Evolutionary conservation across 2,329 filamentous ascomycete genomes (phyloP).

Genomic region (Talaromyces sp.): DNA sequence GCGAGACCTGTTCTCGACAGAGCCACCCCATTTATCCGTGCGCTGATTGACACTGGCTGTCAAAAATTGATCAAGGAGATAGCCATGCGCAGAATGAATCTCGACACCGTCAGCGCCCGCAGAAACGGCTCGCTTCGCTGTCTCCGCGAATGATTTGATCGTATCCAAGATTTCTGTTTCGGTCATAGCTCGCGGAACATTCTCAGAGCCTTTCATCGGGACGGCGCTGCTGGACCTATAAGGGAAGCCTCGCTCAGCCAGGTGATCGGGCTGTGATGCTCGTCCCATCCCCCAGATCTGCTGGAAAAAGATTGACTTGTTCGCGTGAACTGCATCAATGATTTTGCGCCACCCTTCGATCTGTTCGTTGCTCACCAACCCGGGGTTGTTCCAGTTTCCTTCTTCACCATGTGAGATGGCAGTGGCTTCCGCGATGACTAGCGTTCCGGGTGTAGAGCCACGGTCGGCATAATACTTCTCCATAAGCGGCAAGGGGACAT

Average conservation of each 20-base stretch:
- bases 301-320: conserved; percentile 7
- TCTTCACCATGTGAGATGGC: conserved; percentile 6
- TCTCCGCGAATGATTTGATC: conserved; percentile 1
- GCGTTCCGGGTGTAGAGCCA: conserved; percentile 1
- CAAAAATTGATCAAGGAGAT: conserved; percentile 54
- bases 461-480: conserved; percentile 10
- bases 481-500: conserved; percentile 7
- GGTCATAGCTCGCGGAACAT: background rate
- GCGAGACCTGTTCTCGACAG: conserved; percentile 52
- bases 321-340: conserved; percentile 2
- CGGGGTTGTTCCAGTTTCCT: conserved; percentile 2
- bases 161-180: conserved; percentile 4
- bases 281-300: conserved; percentile 10
- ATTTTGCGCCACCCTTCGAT: conserved; percentile 5
- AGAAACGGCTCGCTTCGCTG: conserved; percentile 1
- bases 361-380: conserved; percentile 1
- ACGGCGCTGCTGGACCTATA: conserved; percentile 6
- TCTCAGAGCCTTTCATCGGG: background rate
- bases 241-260: conserved; percentile 2
- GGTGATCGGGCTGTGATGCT: background rate
- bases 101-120: conserved; percentile 56
- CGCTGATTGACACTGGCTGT: conserved; percentile 50
- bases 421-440: conserved; percentile 4
- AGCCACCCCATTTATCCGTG: conserved; percentile 53
- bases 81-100: conserved; percentile 51